Evolutionary conservation across 331 rosid genomes (phyloP), one percentile per base, ranked within the genome.

Genomic region (Malus hybrid): DNA sequence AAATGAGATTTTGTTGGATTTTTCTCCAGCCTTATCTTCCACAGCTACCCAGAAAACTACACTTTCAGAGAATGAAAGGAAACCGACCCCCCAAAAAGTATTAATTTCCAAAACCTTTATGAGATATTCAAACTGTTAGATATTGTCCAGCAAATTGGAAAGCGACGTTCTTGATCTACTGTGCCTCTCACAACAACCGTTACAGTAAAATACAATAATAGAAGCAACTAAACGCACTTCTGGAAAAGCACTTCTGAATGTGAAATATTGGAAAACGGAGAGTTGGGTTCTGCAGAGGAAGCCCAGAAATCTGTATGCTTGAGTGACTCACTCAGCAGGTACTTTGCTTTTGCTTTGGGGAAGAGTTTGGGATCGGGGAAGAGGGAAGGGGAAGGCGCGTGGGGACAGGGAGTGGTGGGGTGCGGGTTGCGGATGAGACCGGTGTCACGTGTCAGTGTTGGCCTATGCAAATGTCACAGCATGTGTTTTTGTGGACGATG

Each of bases 1-100:
- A 0, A 26, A 6, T 10, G 10, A 26, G 30, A 71, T 63, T 64
- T 61, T 10, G 61, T 10, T 13, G 36, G 30, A 71, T 71, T 64
- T 61, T 10, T 48, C 53, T 24, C n/a, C 52, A 7, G 32, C 83
- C 75, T 67, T 74, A 67, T 79, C 83, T 46, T 24, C 69, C 69
- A 18, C n/a, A 28, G 62, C 63, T 48, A 13, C 46, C 2, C 16
- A 20, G 71, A 66, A 66, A 36, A 39, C 42, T n/a, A 66, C 71
- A 66, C 24, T 66, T 39, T n/a, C 2, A 10, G 46, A 55, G 32
- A 55, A 32, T 30, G 46, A 39, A 68, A 48, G 1, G 44, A 39
- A 22, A 28, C 67, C 7, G 66, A 58, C 72, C 72, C 58, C n/a
- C 60, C 1, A 34, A 34, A 53, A 63, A 39, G 46, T 39, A 10